These are phyloP conservation scores for Pichia nanzhaoensis DNA, from an alignment of 805 yeast species.

Conservation along the genomic window DNA sequence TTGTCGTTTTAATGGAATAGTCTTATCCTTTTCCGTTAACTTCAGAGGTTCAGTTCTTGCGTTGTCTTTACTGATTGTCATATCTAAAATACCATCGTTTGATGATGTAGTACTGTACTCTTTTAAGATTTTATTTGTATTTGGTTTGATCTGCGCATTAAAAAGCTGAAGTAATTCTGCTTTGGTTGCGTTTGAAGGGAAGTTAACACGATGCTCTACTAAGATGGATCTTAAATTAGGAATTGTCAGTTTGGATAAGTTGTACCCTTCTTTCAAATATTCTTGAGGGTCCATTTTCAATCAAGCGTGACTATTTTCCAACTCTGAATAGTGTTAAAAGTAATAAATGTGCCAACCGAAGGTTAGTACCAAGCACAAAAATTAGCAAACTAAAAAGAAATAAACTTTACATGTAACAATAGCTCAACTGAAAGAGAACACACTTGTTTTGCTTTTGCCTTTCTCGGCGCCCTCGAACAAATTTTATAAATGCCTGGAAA, in stretches of 20 bases:
- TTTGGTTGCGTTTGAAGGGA: constrained; percentile 62
- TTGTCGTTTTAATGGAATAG: constrained; percentile 12
- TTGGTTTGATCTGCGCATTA: constrained; percentile 44
- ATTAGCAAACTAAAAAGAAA: too few relatives aligned
- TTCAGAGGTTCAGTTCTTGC: neutral
- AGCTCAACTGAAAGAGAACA: neutral
- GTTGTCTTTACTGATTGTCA: neutral
- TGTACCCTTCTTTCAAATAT: constrained; percentile 44
- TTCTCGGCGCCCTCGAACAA: too few relatives aligned
- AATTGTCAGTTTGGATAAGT: constrained; percentile 58
- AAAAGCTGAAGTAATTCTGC: constrained; percentile 56
- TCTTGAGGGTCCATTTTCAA: constrained; percentile 30
- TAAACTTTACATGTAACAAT: too few relatives aligned
- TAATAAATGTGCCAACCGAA: too few relatives aligned
- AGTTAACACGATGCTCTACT: constrained; percentile 52
- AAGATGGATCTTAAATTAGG: constrained; percentile 66
- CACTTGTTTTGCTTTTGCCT: constrained; percentile 1
- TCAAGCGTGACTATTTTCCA: too few relatives aligned
- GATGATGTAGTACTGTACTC: constrained; percentile 15
- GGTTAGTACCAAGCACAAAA: too few relatives aligned
- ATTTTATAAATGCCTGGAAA: too few relatives aligned
- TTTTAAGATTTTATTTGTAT: constrained; percentile 36
- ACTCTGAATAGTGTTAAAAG: too few relatives aligned
- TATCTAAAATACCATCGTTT: constrained; percentile 1
- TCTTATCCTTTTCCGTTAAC: constrained; percentile 3